Conservation (phyloP, 2,329 filamentous ascomycete genomes). For the Colletotrichum eleusines region DNA sequence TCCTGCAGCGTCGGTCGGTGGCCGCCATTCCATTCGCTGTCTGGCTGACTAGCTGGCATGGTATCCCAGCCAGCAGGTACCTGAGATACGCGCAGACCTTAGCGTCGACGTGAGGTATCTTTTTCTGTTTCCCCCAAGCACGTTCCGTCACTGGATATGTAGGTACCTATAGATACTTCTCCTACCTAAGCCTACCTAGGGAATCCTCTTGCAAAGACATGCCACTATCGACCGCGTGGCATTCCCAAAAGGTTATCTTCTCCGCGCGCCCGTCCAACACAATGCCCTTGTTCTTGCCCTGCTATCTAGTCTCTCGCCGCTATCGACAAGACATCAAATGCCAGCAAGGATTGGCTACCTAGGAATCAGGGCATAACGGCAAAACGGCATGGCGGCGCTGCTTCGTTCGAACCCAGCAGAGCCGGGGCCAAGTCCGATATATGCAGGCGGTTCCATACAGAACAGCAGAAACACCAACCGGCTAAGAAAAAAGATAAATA, state of each 20-base stretch:
- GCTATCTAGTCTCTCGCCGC: not conserved
- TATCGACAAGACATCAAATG: not conserved
- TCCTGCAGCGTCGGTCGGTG: not conserved
- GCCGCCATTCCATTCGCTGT: slow-evolving; percentile 1
- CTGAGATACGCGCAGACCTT: not conserved
- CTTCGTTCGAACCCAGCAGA: slow-evolving; percentile 4
- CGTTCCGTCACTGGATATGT: not conserved
- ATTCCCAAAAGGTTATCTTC: slow-evolving; percentile 27
- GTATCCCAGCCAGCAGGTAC: slow-evolving; percentile 1
- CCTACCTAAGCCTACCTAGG: too few species aligned
- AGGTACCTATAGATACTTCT: not conserved
- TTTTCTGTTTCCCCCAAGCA: slow-evolving; percentile 18
- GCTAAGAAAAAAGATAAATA: not conserved
- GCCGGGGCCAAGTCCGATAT: not conserved
- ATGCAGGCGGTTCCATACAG: not conserved
- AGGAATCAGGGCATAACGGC: not conserved
- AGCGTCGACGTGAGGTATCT: slow-evolving; percentile 7
- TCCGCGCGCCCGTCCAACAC: slow-evolving; percentile 23
- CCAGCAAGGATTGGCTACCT: not conserved
- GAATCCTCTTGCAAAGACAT: slow-evolving; percentile 22
- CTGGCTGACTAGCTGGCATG: too few species aligned
- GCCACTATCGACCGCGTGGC: slow-evolving; percentile 25
- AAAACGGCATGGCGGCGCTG: not conserved
- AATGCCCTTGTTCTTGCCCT: slow-evolving; percentile 31
- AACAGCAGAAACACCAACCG: not conserved